Conservation (phyloP, 306 rosid genomes). For the Ormosia semicastrata region DNA sequence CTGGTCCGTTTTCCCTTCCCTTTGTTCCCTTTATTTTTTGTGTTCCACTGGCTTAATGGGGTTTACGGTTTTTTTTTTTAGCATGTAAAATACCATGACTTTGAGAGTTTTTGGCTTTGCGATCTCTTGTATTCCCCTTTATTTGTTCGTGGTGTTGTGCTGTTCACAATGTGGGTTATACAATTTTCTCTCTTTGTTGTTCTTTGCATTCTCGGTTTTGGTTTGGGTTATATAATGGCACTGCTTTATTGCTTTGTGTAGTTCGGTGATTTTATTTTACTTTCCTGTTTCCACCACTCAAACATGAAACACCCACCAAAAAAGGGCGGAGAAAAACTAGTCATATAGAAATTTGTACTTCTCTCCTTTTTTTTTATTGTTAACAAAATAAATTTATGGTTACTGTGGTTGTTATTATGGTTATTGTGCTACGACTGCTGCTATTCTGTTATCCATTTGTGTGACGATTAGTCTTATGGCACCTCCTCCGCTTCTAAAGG, state of each 20-base stretch:
- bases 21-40: not conserved
- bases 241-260: constrained; percentile 13
- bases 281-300: not conserved
- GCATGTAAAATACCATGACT: not conserved
- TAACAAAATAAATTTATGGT: not conserved
- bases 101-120: not conserved
- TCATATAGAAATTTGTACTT: not conserved
- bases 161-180: constrained; percentile 37
- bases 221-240: not conserved
- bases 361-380: not conserved
- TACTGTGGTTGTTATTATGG: not conserved
- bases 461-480: not conserved
- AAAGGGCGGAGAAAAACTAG: not conserved
- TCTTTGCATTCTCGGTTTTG: not conserved
- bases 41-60: not conserved
- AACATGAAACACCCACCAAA: not conserved
- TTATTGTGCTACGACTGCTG: not conserved
- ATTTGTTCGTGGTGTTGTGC: constrained; percentile 12
- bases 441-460: not conserved
- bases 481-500: not conserved
- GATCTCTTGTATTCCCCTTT: constrained; percentile 13
- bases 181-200: not conserved
- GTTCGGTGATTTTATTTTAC: constrained; percentile 10
- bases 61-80: not conserved
- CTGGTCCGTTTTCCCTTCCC: constrained; percentile 39